A percentile compares a stretch with the other conserved stretches of the same genome.
Evolutionary conservation across 2,329 filamentous ascomycete genomes (phyloP).

Genomic region (Colletotrichum siamense): DNA sequence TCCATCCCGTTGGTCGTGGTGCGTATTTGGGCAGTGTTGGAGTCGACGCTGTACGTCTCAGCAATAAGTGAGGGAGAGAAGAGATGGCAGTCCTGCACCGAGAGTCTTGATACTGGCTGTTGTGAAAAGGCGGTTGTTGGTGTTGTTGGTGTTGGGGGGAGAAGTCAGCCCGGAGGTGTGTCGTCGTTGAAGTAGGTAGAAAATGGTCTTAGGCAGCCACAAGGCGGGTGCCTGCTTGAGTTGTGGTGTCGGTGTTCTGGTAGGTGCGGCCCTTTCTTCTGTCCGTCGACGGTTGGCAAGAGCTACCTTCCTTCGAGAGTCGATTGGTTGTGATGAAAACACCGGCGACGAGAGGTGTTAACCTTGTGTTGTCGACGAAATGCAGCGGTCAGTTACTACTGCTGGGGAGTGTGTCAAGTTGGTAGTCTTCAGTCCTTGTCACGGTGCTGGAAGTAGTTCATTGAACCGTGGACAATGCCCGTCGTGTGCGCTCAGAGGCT

Average conservation of each 20-base stretch:
- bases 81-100: background rate
- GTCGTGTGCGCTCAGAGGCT: background rate
- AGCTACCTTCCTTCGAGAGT: background rate
- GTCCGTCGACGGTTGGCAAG: background rate
- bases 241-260: background rate
- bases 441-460: background rate
- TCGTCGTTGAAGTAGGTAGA: background rate
- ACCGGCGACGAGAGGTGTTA: background rate
- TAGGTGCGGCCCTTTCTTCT: background rate
- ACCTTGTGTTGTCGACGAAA: background rate
- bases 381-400: background rate
- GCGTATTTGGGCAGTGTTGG: background rate
- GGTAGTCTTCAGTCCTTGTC: background rate
- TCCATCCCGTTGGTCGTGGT: background rate
- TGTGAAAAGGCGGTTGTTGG: background rate
- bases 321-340: background rate
- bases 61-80: background rate
- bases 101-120: background rate
- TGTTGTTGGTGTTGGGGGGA: background rate
- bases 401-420: background rate
- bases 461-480: background rate
- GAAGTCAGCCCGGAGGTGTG: background rate
- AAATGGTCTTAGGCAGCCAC: background rate
- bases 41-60: background rate
- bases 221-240: background rate